Conservation (phyloP, 371 early-diverging fungal genomes). For the Amoeboaphelidium protococcarum region DNA sequence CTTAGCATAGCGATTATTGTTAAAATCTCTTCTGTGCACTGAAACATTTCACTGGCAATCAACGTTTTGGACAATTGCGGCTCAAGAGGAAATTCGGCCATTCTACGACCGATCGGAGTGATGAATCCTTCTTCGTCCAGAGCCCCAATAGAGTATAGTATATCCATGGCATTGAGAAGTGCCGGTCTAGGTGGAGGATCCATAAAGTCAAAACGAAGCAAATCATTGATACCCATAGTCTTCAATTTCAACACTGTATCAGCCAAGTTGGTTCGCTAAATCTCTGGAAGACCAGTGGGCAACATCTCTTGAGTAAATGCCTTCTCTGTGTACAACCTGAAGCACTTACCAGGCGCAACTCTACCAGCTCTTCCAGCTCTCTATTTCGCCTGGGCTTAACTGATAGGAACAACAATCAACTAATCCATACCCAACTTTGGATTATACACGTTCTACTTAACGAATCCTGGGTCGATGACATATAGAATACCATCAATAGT, state of each 20-base stretch:
- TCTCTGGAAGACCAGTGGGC: slow-evolving; percentile 86
- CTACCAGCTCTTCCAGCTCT: slow-evolving; percentile 97
- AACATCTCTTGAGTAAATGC: slow-evolving; percentile 90
- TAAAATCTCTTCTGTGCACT: slow-evolving; percentile 82
- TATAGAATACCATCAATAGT: slow-evolving; percentile 78
- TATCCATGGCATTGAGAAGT: slow-evolving; percentile 71
- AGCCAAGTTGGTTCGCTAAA: slow-evolving; percentile 81
- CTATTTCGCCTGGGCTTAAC: slow-evolving; percentile 88
- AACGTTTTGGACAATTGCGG: slow-evolving; percentile 79
- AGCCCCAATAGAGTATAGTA: slow-evolving; percentile 74
- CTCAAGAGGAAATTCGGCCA: slow-evolving; percentile 93
- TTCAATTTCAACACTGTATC: slow-evolving; percentile 74
- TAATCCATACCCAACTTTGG: slow-evolving; percentile 85
- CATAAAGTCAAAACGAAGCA: slow-evolving; percentile 90
- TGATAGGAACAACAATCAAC: slow-evolving; percentile 70
- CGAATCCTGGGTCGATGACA: slow-evolving; percentile 85
- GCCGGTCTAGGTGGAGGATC: slow-evolving; percentile 75
- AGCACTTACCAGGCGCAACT: slow-evolving; percentile 86
- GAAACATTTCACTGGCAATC: slow-evolving; percentile 59
- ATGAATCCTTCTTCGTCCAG: slow-evolving; percentile 77
- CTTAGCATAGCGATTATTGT: slow-evolving; percentile 90
- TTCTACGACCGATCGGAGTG: slow-evolving; percentile 71
- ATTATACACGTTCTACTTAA: slow-evolving; percentile 88
- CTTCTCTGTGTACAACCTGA: slow-evolving; percentile 81
- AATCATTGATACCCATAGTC: slow-evolving; percentile 85